Conservation (phyloP, 495 filamentous ascomycete genomes). For the Neurospora tetrasperma region DNA sequence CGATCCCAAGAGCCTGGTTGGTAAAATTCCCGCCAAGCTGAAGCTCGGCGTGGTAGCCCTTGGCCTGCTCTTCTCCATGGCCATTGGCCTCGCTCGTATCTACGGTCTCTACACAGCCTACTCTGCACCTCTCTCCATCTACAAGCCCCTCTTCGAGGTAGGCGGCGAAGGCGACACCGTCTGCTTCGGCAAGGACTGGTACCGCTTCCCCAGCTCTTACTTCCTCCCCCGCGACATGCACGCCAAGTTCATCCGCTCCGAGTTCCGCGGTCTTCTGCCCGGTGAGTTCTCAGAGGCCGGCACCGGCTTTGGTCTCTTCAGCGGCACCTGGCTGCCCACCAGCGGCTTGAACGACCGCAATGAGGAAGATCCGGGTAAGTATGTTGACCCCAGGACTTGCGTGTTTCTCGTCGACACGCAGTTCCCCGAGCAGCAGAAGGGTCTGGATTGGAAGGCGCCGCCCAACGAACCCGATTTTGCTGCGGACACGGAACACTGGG, state of each 20-base stretch:
- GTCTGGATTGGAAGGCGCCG: conserved; percentile 19
- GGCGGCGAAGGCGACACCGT: conserved; percentile 53
- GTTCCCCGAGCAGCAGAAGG: conserved; percentile 49
- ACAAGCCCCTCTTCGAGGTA: conserved; percentile 42
- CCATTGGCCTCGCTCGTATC: conserved; percentile 58
- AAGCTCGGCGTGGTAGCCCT: conserved; percentile 53
- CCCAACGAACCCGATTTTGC: conserved; percentile 67
- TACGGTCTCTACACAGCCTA: conserved; percentile 80
- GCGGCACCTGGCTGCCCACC: conserved; percentile 71
- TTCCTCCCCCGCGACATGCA: conserved; percentile 70
- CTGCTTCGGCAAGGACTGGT: conserved; percentile 97
- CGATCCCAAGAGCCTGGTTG: conserved; percentile 51
- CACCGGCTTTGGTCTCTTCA: conserved; percentile 49
- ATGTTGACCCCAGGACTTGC: conserved; percentile 66
- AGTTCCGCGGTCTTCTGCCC: conserved; percentile 81
- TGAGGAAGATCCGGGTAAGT: conserved; percentile 76
- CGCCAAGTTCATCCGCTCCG: conserved; percentile 80
- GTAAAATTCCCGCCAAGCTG: conserved; percentile 57
- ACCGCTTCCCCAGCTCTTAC: conserved; percentile 91
- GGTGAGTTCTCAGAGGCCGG: conserved; percentile 75
- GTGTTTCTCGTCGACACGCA: conserved; percentile 82
- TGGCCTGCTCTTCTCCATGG: conserved; percentile 45
- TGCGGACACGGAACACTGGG: conserved; percentile 60
- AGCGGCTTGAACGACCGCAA: conserved; percentile 91
- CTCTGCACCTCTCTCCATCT: conserved; percentile 72